Percentiles rank a stretch among this genome's conserved stretches.
phyloP scores from a whole-genome alignment of 371 early-diverging fungal genomes.

The Mucor sp. region DNA sequence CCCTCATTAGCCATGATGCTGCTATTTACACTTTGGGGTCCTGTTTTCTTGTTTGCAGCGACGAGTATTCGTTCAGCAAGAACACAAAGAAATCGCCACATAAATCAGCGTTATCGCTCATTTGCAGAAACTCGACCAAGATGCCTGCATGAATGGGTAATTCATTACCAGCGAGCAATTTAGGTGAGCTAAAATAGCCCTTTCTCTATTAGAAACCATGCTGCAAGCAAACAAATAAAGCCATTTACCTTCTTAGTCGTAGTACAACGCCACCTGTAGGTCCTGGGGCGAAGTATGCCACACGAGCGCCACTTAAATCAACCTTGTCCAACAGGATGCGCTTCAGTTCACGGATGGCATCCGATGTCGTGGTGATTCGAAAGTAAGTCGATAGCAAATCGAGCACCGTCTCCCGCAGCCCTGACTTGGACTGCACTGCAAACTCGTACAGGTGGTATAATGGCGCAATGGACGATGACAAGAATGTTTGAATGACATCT shows the following conservation, averaged over 20 bases:
- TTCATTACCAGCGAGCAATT: slow-evolving; percentile 48
- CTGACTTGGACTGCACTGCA: slow-evolving; percentile 51
- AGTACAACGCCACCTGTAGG: slow-evolving; percentile 57
- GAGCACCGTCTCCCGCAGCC: slow-evolving; percentile 45
- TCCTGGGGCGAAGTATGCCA: slow-evolving; percentile 63
- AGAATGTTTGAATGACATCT: slow-evolving; percentile 55
- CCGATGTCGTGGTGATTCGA: slow-evolving; percentile 52
- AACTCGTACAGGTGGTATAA: slow-evolving; percentile 69
- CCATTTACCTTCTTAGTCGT: slow-evolving; percentile 38
- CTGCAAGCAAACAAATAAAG: neutral
- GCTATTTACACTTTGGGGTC: slow-evolving; percentile 49
- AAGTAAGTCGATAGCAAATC: slow-evolving; percentile 58
- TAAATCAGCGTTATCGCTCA: slow-evolving; percentile 54
- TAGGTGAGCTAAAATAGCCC: slow-evolving; percentile 11
- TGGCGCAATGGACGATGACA: slow-evolving; percentile 50
- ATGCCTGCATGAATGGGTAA: slow-evolving; percentile 56
- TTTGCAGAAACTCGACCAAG: slow-evolving; percentile 65
- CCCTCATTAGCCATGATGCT: neutral
- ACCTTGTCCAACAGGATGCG: slow-evolving; percentile 51
- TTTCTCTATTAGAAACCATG: neutral
- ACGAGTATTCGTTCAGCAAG: slow-evolving; percentile 72
- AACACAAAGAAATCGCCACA: slow-evolving; percentile 77
- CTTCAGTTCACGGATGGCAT: slow-evolving; percentile 55
- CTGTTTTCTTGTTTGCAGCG: slow-evolving; percentile 35
- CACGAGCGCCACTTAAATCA: slow-evolving; percentile 49